Conservation (phyloP, 2,329 filamentous ascomycete species). For the Aspergillus sp. region DNA sequence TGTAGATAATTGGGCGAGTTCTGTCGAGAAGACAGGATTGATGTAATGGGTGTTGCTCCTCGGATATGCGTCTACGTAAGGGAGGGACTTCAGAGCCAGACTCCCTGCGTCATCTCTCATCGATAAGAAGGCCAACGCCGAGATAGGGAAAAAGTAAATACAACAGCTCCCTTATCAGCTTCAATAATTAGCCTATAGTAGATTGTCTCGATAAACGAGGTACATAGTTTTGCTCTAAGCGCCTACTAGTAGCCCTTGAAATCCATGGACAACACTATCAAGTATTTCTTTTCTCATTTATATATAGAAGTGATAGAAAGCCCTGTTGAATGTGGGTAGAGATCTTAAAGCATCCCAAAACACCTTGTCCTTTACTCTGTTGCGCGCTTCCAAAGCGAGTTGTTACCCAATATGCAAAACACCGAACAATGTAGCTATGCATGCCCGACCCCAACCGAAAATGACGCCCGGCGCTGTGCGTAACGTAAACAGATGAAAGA, state of each 20-base stretch:
- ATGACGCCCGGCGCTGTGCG: conserved; percentile 18
- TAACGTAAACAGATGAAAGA: conserved; percentile 20
- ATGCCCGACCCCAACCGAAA: conserved; percentile 1
- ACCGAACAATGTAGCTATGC: conserved; percentile 5
- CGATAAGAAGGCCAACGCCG: neutral
- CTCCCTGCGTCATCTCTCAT: neutral
- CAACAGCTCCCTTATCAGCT: neutral
- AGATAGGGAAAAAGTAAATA: neutral
- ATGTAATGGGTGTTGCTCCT: neutral
- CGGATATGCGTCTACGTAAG: neutral
- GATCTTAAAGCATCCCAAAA: conserved; percentile 1
- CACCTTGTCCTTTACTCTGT: conserved; percentile 7
- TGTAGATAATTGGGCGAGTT: neutral
- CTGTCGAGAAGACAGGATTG: no score
- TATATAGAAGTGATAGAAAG: neutral
- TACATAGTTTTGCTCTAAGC: no score
- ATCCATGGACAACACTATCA: neutral
- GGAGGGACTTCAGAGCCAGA: neutral
- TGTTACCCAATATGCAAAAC: conserved; percentile 12
- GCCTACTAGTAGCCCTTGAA: no score
- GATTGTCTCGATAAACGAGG: neutral
- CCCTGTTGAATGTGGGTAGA: neutral
- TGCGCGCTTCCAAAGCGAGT: conserved; percentile 1
- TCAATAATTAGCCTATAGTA: neutral
- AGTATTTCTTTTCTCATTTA: conserved; percentile 3